These are phyloP conservation scores for Fusarium avenaceum DNA, from an alignment of 2,329 filamentous ascomycete genomes.

Conservation along the genomic window DNA sequence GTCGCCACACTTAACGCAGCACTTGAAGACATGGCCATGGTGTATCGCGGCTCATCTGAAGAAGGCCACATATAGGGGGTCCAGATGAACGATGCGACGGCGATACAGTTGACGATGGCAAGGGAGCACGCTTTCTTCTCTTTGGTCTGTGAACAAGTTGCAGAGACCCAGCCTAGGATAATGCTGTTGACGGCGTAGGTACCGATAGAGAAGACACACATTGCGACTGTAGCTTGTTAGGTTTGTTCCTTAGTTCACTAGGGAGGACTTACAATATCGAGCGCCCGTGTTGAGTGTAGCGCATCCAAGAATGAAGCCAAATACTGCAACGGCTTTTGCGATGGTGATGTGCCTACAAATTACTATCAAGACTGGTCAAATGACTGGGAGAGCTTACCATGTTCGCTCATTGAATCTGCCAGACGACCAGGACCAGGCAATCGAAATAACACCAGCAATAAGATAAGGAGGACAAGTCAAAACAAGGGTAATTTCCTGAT, in stretches of 20 bases:
- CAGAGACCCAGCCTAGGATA: conserved; percentile 59
- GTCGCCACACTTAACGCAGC: conserved; percentile 51
- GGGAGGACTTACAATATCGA: conserved; percentile 25
- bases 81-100: conserved; percentile 27
- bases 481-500: conserved; percentile 46
- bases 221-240: conserved; percentile 30
- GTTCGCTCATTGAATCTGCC: conserved; percentile 62
- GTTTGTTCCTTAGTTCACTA: fast-evolving
- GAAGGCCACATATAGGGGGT: conserved; percentile 37
- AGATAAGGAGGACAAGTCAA: conserved; percentile 59
- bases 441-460: conserved; percentile 49
- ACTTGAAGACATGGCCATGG: conserved; percentile 38
- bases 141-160: conserved; percentile 59
- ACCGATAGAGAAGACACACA: conserved; percentile 56
- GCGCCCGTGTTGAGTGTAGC: conserved; percentile 44
- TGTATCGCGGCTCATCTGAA: conserved; percentile 29
- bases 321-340: conserved; percentile 57
- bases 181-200: conserved; percentile 60
- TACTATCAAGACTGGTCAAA: neutral
- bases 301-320: conserved; percentile 42
- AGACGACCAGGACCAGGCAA: conserved; percentile 53
- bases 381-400: conserved; percentile 40
- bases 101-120: conserved; percentile 43
- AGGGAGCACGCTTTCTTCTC: conserved; percentile 57
- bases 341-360: conserved; percentile 56